phyloP scores from a whole-genome alignment of 192 early-diverging fungal genomes.

The Globomyces pollinis-pini region DNA sequence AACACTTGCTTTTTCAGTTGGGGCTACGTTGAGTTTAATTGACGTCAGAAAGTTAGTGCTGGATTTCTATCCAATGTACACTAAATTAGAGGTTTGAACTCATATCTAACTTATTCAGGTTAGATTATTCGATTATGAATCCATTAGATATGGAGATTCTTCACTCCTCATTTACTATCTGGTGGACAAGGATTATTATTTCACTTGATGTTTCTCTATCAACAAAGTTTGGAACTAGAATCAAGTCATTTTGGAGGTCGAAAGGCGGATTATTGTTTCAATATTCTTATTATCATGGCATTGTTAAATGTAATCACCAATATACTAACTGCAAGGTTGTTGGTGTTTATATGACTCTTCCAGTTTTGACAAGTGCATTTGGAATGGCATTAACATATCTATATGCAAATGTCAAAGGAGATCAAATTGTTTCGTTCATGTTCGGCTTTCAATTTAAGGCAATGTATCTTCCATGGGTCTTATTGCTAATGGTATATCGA shows the following conservation, averaged over 20 bases:
- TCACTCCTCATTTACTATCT: neutral
- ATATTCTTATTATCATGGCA: neutral
- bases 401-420: constrained; percentile 48
- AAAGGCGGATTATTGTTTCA: neutral
- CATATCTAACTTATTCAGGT: too few relatives aligned
- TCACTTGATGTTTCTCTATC: neutral
- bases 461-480: neutral
- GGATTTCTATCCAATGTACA: too few relatives aligned
- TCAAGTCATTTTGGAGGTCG: neutral
- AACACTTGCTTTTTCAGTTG: neutral
- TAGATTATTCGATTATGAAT: too few relatives aligned
- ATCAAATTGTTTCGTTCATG: constrained; percentile 46
- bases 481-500: neutral
- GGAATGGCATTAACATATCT: constrained; percentile 52
- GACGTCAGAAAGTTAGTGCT: neutral
- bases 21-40: neutral
- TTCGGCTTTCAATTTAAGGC: constrained; percentile 58
- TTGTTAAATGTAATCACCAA: neutral
- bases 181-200: neutral
- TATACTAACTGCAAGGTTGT: constrained; percentile 1
- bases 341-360: constrained; percentile 15
- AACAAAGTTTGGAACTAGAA: neutral
- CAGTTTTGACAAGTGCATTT: constrained; percentile 31
- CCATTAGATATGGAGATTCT: constrained; percentile 1
- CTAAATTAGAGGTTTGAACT: too few relatives aligned